A percentile compares a stretch with the other conserved stretches of the same genome.
These are phyloP conservation scores for Ceratobasidium sp. DNA, from an alignment of 1,284 basidiomycete genomes.

Conservation along the genomic window DNA sequence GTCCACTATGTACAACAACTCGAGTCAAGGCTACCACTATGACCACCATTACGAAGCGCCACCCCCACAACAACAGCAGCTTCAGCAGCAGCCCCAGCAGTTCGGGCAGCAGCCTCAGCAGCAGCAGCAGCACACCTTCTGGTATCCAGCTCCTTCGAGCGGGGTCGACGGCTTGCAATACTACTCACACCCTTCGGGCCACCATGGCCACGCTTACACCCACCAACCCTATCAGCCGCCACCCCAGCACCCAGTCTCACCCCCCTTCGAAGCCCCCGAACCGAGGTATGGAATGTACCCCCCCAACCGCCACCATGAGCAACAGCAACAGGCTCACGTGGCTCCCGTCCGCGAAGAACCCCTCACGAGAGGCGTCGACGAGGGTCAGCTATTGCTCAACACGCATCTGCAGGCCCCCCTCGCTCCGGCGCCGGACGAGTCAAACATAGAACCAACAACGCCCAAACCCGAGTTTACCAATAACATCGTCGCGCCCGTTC, in stretches of 20 bases:
- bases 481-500: no score
- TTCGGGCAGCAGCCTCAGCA: not conserved
- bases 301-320: not conserved
- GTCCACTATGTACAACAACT: no score
- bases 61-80: not conserved
- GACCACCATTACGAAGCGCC: no score
- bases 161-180: not conserved
- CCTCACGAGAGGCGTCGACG: not conserved
- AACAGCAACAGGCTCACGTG: not conserved
- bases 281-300: constrained; percentile 22
- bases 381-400: not conserved
- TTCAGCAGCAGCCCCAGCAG: constrained; percentile 4
- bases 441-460: no score
- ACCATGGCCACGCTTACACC: not conserved
- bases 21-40: no score
- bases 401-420: not conserved
- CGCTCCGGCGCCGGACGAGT: no score
- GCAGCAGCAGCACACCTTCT: not conserved
- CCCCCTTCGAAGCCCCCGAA: not conserved
- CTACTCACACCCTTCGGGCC: not conserved
- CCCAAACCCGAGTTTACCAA: no score
- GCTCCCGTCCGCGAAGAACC: not conserved
- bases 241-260: not conserved
- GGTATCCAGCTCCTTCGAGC: not conserved
- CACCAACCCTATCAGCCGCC: not conserved